Evolutionary conservation across 2,329 filamentous ascomycete species (phyloP).

Genomic region (Penicillium sp.): DNA sequence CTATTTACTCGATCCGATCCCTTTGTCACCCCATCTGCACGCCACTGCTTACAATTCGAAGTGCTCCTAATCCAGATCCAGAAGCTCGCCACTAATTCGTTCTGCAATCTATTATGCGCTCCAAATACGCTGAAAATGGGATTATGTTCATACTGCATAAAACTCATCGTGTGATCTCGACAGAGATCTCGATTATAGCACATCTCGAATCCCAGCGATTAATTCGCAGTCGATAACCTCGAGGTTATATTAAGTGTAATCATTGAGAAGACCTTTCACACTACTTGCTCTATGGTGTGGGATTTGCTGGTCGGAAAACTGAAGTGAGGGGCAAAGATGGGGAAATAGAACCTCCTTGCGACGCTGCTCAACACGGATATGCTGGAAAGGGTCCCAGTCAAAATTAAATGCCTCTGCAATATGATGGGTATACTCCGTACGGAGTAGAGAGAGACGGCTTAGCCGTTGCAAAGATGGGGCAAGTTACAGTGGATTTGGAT

Average conservation of each 20-base stretch:
- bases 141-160: conserved; percentile 17
- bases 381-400: conserved; percentile 1
- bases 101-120: conserved; percentile 20
- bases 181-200: conserved; percentile 19
- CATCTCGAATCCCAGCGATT: conserved; percentile 7
- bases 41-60: conserved; percentile 5
- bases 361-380: conserved; percentile 13
- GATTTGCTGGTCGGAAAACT: conserved; percentile 19
- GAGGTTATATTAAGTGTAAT: conserved; percentile 18
- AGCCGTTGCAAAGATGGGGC: background rate
- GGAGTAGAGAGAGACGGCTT: background rate
- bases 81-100: conserved; percentile 19
- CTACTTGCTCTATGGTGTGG: conserved; percentile 21
- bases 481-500: background rate
- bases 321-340: conserved; percentile 15
- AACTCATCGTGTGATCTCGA: conserved; percentile 8
- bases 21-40: conserved; percentile 6
- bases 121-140: conserved; percentile 11
- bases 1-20: background rate
- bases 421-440: background rate
- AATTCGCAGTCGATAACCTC: conserved; percentile 11
- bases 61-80: conserved; percentile 23
- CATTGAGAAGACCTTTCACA: conserved; percentile 11
- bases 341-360: conserved; percentile 7
- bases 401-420: background rate